Evolutionary conservation across 2,329 filamentous ascomycete species (phyloP).

Genomic region (Trichoderma gracile): DNA sequence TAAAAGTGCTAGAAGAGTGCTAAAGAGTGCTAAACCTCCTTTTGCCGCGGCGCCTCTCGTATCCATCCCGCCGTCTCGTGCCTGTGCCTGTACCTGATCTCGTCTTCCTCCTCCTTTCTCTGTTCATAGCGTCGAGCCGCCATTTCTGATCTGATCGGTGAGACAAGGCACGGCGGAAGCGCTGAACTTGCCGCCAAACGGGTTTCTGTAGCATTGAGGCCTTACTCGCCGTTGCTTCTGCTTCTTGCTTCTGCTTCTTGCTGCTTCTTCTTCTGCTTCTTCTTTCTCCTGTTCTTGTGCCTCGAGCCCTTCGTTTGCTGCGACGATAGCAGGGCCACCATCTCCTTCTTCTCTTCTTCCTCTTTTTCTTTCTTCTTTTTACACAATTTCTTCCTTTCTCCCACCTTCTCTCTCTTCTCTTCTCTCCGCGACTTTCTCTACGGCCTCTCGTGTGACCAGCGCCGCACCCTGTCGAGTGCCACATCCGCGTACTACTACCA

Average conservation of each 20-base stretch:
- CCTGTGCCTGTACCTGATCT: not conserved
- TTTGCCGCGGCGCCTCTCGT: constrained; percentile 22
- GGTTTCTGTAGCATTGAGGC: constrained; percentile 5
- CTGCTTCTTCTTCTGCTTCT: not conserved
- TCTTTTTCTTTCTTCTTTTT: not conserved
- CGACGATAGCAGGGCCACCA: not conserved
- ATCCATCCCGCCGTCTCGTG: constrained; percentile 13
- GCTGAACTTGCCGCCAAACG: constrained; percentile 4
- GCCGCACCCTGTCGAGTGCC: constrained; percentile 20
- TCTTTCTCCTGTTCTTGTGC: not conserved
- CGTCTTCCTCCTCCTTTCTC: constrained; percentile 23
- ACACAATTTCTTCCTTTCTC: too few relatives aligned
- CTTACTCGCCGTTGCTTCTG: not conserved
- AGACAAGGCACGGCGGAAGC: constrained; percentile 11
- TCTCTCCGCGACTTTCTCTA: not conserved
- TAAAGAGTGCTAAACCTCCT: constrained; percentile 20
- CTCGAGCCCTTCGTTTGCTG: constrained; percentile 6
- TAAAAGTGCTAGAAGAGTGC: too few relatives aligned
- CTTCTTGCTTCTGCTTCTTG: not conserved
- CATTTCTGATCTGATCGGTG: constrained; percentile 14
- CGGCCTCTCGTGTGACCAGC: constrained; percentile 15
- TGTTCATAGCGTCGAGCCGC: constrained; percentile 1
- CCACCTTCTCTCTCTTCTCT: not conserved
- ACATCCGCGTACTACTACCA: not conserved
- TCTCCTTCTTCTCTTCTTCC: not conserved